Percentiles rank a stretch among this genome's conserved stretches.
Evolutionary conservation across 495 filamentous ascomycete species (phyloP).

Genomic region (Neurospora sp.): DNA sequence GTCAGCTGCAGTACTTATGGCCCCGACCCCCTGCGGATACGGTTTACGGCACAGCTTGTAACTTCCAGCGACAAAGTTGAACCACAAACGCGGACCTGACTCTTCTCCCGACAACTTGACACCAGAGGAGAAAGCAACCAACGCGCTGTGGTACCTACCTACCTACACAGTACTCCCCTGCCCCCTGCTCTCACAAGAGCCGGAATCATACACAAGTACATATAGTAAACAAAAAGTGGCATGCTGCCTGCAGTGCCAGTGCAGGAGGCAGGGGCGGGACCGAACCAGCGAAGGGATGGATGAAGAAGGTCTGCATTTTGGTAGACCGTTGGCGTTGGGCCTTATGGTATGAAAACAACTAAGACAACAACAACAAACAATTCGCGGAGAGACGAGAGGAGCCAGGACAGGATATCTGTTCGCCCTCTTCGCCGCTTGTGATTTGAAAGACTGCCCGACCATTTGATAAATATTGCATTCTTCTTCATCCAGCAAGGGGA

Average conservation of each 20-base stretch:
- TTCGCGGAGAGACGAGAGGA: not conserved
- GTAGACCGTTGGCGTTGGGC: not conserved
- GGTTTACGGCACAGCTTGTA: not conserved
- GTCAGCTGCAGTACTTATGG: not conserved
- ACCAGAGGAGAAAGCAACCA: not conserved
- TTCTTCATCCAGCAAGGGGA: not conserved
- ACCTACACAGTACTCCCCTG: not conserved
- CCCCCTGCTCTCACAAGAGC: not conserved
- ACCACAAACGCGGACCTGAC: not conserved
- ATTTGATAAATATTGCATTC: not conserved
- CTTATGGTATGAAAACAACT: not conserved
- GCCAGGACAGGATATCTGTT: not conserved
- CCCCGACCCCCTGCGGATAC: not conserved
- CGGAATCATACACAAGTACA: not conserved
- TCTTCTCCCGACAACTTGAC: not conserved
- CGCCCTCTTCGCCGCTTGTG: not conserved
- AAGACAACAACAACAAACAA: not conserved
- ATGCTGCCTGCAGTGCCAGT: not conserved
- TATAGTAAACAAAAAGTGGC: not conserved
- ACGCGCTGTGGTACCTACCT: not conserved
- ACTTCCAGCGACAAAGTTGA: not conserved
- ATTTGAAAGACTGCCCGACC: not conserved
- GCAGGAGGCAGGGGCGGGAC: not conserved
- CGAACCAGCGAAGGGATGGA: not conserved
- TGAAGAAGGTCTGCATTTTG: not conserved